These are phyloP conservation scores for Penicillium thymicola DNA, from an alignment of 2,329 filamentous ascomycete genomes.

Conservation along the genomic window DNA sequence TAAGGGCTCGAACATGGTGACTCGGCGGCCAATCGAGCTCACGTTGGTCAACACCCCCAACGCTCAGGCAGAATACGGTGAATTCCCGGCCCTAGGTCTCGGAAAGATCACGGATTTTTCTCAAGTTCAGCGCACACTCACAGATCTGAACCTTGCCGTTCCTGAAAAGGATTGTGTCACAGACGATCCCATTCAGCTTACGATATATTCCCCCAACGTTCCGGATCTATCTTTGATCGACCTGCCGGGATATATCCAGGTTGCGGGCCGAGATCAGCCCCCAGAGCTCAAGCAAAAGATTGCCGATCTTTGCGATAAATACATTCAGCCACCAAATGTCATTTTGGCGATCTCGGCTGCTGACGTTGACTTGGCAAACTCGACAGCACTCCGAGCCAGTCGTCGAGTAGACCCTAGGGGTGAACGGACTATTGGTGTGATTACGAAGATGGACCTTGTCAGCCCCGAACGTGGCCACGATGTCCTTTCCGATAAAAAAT, in stretches of 20 bases:
- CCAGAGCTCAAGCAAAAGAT: conserved; percentile 93
- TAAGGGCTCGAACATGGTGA: conserved; percentile 99
- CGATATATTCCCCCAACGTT: conserved; percentile 92
- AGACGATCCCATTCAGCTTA: conserved; percentile 93
- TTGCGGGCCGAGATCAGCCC: conserved; percentile 86
- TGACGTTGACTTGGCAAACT: conserved; percentile 96
- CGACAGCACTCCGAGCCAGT: conserved; percentile 84
- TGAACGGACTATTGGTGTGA: conserved; percentile 95
- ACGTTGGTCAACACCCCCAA: conserved; percentile 94
- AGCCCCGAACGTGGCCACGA: conserved; percentile 73
- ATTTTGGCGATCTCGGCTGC: conserved; percentile 96
- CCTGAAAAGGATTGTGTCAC: conserved; percentile 88
- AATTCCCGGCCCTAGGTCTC: conserved; percentile 88
- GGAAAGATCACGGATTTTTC: conserved; percentile 85
- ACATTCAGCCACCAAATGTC: conserved; percentile 93
- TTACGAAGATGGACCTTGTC: conserved; percentile 98
- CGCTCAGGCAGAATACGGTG: conserved; percentile 82
- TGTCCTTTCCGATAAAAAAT: conserved; percentile 85
- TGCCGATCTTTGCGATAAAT: conserved; percentile 93
- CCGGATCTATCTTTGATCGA: conserved; percentile 95
- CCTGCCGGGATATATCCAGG: conserved; percentile 94
- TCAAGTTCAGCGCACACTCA: conserved; percentile 82
- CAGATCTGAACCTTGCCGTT: conserved; percentile 90
- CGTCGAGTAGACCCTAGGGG: conserved; percentile 89
- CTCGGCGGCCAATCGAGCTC: conserved; percentile 88